Base-by-base conservation (phyloP, 768 basidiomycete genomes). In the Myochromella boudieri region DNA sequence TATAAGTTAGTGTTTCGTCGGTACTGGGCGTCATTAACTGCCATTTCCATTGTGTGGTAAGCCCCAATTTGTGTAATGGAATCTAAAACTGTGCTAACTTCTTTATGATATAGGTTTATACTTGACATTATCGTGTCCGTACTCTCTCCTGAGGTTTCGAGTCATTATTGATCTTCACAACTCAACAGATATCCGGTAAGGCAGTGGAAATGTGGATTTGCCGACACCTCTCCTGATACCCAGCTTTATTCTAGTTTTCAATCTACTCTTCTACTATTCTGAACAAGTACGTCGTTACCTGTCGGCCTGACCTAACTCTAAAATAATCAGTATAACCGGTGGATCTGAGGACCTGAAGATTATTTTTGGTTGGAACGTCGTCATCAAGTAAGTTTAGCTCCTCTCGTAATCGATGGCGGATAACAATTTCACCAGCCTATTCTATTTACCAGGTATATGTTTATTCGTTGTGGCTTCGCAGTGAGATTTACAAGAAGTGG, bases 321-420 rank as follows among this genome's bases (percentile, higher is more conserved):
- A n/a, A 14, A 31, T 3, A 3, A 24, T 6, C 46, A 87, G 82
- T 45, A 72, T 91, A 49, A 84, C 82, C 7, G 82, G 84, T 31
- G 64, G 68, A 21, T 62, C 65, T 25, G 57, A 64, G 9, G 72
- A 81, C 5, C 70, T 92, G 20, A 59, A 67, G 4, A 74, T 85
- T 34, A 72, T 85, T 8, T 83, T 94, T 52, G 91, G 91, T 11
- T 93, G 91, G 92, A 79, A 76, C 51, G 82, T 87, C 34, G 81
- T 93, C 18, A 86, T 91, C 69, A 87, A 85, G 88, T 87, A 60
- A 32, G 77, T n/a, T 34, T 55, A 31, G 29, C 8, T 18, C 48
- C 37, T 29, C n/a, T 37, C 42, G 39, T 44, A n/a, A 34, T 29
- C 6, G 12, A 6, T 15, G 36, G 12, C 34, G 38, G 9, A 20